Conservation (phyloP, 306 rosid species). For the Calophaca sinica region DNA sequence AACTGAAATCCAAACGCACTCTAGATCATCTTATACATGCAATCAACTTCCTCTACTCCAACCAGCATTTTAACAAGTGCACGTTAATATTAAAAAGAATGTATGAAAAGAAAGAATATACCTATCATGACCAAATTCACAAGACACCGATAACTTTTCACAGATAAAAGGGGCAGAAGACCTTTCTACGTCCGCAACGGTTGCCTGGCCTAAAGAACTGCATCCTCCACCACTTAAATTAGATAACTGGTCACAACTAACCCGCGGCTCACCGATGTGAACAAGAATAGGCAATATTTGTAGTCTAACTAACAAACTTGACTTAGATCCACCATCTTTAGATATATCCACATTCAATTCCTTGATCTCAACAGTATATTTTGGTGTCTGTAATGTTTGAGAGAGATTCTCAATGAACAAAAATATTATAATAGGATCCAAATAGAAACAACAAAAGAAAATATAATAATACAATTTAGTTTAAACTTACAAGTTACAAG, state of each 20-base stretch:
- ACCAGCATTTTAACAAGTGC: conserved; percentile 28
- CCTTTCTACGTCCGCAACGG: conserved; percentile 63
- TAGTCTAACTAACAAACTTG: conserved; percentile 81
- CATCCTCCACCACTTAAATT: conserved; percentile 64
- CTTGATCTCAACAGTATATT: conserved; percentile 80
- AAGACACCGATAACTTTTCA: conserved; percentile 74
- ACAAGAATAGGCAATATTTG: conserved; percentile 74
- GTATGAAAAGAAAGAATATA: conserved; percentile 53
- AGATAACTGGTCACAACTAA: conserved; percentile 71
- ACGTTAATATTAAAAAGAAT: conserved; percentile 28
- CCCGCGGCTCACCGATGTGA: conserved; percentile 82
- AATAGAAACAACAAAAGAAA: conserved; percentile 42
- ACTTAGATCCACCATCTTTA: conserved; percentile 74
- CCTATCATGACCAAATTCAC: conserved; percentile 98
- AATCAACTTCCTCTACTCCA: conserved; percentile 29
- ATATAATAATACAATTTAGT: conserved; percentile 25
- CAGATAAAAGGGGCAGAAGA: conserved; percentile 74
- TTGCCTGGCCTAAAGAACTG: conserved; percentile 64
- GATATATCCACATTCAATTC: conserved; percentile 83
- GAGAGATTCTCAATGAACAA: conserved; percentile 47
- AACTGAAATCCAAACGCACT: conserved; percentile 5
- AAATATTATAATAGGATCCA: conserved; percentile 26
- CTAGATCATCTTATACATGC: conserved; percentile 40
- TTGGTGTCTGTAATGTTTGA: conserved; percentile 78
- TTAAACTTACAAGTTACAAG: not conserved